phyloP scores from a whole-genome alignment of 257 asterid genomes.

The Ilex asprella region DNA sequence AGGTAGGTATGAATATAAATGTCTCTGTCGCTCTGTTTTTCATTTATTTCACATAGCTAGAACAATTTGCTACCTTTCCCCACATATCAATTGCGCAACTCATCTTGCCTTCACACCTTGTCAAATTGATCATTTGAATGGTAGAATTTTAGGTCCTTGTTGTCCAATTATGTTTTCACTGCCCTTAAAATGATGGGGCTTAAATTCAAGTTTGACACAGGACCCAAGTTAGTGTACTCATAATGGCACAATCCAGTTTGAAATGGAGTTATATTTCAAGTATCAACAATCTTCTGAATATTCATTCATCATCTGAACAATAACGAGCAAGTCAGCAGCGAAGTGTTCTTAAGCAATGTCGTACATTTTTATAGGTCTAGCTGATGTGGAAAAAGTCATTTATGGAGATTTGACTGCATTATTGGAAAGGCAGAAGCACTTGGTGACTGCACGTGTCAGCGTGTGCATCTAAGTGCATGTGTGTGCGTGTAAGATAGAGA shows the following conservation, averaged over 20 bases:
- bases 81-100: not conserved
- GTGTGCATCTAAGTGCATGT: not conserved
- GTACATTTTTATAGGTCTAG: not conserved
- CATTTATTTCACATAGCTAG: too few species aligned
- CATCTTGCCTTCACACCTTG: not conserved
- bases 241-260: not conserved
- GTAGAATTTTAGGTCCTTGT: too few species aligned
- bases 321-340: not conserved
- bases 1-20: not conserved
- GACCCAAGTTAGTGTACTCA: not conserved
- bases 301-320: not conserved
- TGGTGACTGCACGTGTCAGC: not conserved
- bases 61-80: not conserved
- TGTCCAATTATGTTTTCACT: not conserved
- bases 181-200: not conserved
- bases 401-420: not conserved
- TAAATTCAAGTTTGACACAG: not conserved
- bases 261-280: not conserved
- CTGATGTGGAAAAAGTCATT: not conserved
- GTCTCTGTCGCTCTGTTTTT: too few species aligned
- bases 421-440: not conserved
- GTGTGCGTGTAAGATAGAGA: constrained; percentile 2
- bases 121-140: too few species aligned
- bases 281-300: not conserved
- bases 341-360: too few species aligned